Evolutionary conservation across 2,329 filamentous ascomycete genomes (phyloP), one percentile per base, ranked within the genome.

Genomic region (Pseudopithomyces chartarum): DNA sequence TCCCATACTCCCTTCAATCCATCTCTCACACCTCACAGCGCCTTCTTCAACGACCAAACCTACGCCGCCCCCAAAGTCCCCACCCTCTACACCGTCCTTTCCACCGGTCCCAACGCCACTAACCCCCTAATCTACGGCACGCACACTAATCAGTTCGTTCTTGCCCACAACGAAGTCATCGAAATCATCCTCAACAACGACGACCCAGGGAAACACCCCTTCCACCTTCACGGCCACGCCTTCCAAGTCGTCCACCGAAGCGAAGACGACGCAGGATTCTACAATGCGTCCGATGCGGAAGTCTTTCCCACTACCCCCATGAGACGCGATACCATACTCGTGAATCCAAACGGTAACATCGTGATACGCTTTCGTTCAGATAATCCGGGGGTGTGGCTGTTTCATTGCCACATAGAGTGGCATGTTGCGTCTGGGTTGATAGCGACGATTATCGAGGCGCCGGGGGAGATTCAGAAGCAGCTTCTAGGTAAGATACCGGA

Each of bases 171-270:
- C 54, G 76, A 86, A 29, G 80, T 91, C n/a, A 84, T 93, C 26
- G 87, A 93, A 69, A 82, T 94, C 49, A 76, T 92, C 17, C 78
- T 94, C n/a, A 91, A 92, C 79, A 94, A 92, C 68, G 81, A 86
- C 43, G 90, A 94, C 64, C 82, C 57, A 79, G 81, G 90, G 40
- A 87, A 73, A 52, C 84, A 86, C 68, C 91, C 87, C 0, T 88
- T 89, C 78, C 87, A 90, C 73, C 76, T 96, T 1, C 92, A 96
- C 77, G 80, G 74, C 56, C 74, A 77, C 60, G 63, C 59, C 23
- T 76, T 77, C 66, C 74, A 77, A 58, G 59, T 75, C 34, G 65
- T 74, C 6, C 60, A 63, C 8, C 73, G 74, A 57, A 71, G 67
- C 12, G 62, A 63, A 4, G 67, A 73, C 17, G 68, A 74, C 49